Evolutionary conservation across 2,329 filamentous ascomycete genomes (phyloP), one percentile per base, ranked within the genome.

Genomic region (Cordyceps tenuipes): DNA sequence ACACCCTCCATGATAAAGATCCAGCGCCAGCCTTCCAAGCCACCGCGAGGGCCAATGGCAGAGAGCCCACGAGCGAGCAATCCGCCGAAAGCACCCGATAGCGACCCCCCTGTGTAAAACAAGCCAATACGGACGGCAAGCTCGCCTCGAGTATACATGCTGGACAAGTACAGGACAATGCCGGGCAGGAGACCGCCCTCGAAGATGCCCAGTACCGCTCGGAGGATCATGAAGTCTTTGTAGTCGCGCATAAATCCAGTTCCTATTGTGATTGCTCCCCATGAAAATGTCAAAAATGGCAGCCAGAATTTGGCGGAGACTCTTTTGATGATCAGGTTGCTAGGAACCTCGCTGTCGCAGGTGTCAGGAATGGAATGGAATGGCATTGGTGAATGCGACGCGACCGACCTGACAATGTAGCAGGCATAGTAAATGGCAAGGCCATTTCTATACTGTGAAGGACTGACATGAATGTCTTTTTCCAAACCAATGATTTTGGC

Each of bases 181-280:
- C 85, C 86, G 0, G 86, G 86, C 2, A 88, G 71, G 41, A 89
- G 70, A 0, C 85, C 86, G 44, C 84, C 85, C 70, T 89, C 86
- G 0, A 82, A 81, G 4, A 85, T 64, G 9, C 86, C 86, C 5
- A 89, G 74, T 36, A 89, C 67, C 8, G 82, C 82, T 19, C 85
- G 78, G 15, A 86, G 82, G 8, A 78, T 80, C 3, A 84, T 76
- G 59, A 89, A 87, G n/a, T 81, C 78, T 8, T 76, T 76, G 63
- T 78, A 82, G 64, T 70, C 76, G 19, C 72, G 72, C 6, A 84
- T 77, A 56, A 84, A 83, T 13, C 81, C 81, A 10, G 82, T 73
- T 57, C 78, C 81, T 76, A 82, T 79, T 12, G 82, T 82, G 17
- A 85, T 74, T 6, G 81, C 72, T 2, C 84, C 84, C 84, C 84